Evolutionary conservation across 495 filamentous ascomycete species (phyloP).

Genomic region (Aspergillus carlsbadensis): DNA sequence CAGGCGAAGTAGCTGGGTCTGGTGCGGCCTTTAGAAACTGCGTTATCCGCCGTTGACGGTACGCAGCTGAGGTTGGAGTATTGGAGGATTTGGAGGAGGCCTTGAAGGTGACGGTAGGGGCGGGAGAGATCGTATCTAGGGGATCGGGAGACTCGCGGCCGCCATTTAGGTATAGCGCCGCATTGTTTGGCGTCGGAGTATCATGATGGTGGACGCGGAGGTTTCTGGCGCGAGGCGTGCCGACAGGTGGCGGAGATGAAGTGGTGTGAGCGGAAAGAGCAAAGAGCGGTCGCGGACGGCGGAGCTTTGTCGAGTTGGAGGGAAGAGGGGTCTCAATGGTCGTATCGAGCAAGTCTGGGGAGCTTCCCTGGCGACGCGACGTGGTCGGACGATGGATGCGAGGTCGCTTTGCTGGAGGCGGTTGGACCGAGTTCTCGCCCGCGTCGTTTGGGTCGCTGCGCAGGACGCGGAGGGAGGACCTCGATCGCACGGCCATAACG

Average conservation of each 20-base stretch:
- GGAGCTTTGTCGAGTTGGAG: constrained; percentile 7
- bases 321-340: constrained; percentile 19
- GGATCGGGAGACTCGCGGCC: constrained; percentile 32
- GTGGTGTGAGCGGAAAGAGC: constrained; percentile 14
- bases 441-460: constrained; percentile 29
- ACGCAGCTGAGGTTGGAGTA: constrained; percentile 5
- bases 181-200: neutral
- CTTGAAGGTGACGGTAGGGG: constrained; percentile 6
- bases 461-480: constrained; percentile 38
- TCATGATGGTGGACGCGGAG: constrained; percentile 8
- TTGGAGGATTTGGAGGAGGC: constrained; percentile 9
- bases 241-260: constrained; percentile 8
- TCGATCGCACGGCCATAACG: constrained; percentile 41
- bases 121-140: constrained; percentile 39
- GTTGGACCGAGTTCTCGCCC: constrained; percentile 19
- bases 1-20: neutral
- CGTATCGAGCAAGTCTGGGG: constrained; percentile 41
- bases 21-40: neutral
- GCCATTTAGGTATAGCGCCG: constrained; percentile 10
- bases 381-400: constrained; percentile 20
- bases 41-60: constrained; percentile 8
- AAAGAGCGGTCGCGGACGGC: constrained; percentile 24
- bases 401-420: constrained; percentile 33
- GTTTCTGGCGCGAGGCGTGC: constrained; percentile 8
- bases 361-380: constrained; percentile 36